phyloP scores from a whole-genome alignment of 768 basidiomycete species.

The Tylopilus sp. region DNA sequence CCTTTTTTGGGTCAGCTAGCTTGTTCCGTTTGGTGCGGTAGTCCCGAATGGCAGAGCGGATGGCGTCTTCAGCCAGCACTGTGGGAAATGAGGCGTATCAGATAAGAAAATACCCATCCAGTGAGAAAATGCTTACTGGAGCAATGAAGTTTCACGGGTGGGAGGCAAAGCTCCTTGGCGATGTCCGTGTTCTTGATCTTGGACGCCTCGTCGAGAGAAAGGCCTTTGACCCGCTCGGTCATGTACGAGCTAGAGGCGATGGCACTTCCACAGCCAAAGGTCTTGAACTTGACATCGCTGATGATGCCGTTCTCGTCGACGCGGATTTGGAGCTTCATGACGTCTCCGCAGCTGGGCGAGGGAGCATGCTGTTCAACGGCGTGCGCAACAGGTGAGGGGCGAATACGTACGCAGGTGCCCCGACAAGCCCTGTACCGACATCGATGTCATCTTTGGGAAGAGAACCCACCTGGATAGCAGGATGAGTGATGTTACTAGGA shows the following conservation, averaged over 20 bases:
- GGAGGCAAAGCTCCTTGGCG: slow-evolving; percentile 92
- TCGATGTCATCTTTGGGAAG: slow-evolving; percentile 87
- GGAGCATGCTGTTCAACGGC: slow-evolving; percentile 13
- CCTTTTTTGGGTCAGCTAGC: slow-evolving; percentile 47
- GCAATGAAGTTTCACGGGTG: slow-evolving; percentile 95
- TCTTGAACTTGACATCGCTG: slow-evolving; percentile 99
- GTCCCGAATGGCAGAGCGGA: slow-evolving; percentile 95
- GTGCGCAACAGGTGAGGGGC: slow-evolving; percentile 3
- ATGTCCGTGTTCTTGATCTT: slow-evolving; percentile 99
- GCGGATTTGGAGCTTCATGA: slow-evolving; percentile 99
- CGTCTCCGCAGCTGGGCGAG: slow-evolving; percentile 80
- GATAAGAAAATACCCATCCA: slow-evolving; percentile 13
- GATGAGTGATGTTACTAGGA: slow-evolving; percentile 51
- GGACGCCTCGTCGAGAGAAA: slow-evolving; percentile 90
- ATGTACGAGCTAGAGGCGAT: slow-evolving; percentile 98
- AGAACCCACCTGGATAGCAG: slow-evolving; percentile 78
- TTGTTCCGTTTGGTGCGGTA: slow-evolving; percentile 81
- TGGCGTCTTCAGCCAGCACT: slow-evolving; percentile 98
- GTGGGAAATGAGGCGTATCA: slow-evolving; percentile 25
- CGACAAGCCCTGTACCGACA: slow-evolving; percentile 97
- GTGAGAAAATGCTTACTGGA: slow-evolving; percentile 61
- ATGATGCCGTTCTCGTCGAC: slow-evolving; percentile 95
- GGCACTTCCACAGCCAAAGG: slow-evolving; percentile 97
- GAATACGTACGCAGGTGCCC: slow-evolving; percentile 84
- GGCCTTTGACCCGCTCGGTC: slow-evolving; percentile 97